phyloP scores from a whole-genome alignment of 2,329 filamentous ascomycete genomes.

The Pestalotiopsis sp. region DNA sequence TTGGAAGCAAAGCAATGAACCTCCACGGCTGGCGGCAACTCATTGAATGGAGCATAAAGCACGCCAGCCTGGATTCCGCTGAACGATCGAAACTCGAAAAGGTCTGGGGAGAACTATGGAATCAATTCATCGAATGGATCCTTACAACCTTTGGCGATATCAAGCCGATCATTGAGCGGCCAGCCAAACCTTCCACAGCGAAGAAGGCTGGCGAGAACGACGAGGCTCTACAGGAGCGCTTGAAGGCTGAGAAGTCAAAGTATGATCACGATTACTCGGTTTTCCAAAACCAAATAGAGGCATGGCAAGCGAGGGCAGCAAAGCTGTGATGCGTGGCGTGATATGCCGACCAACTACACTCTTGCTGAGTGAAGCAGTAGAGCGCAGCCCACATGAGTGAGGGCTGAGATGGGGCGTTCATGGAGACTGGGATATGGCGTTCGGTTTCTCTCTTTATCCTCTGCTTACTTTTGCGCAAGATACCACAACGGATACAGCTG shows the following conservation, averaged over 20 bases:
- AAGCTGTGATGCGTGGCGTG: neutral
- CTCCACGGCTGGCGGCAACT: slow-evolving; percentile 74
- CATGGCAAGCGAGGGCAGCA: neutral
- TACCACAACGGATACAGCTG: too few relatives aligned
- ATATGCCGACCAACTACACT: too few relatives aligned
- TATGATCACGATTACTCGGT: neutral
- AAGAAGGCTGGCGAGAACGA: neutral
- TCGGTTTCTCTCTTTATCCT: too few relatives aligned
- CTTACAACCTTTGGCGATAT: slow-evolving; percentile 31
- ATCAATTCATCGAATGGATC: slow-evolving; percentile 58
- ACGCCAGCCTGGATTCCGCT: slow-evolving; percentile 53
- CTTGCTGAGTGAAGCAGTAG: too few relatives aligned
- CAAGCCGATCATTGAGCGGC: neutral
- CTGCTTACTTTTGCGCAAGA: too few relatives aligned
- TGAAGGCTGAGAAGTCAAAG: neutral
- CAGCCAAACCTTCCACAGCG: neutral
- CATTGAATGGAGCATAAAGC: slow-evolving; percentile 63
- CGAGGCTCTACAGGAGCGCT: neutral
- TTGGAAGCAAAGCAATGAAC: slow-evolving; percentile 68
- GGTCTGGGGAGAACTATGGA: slow-evolving; percentile 59
- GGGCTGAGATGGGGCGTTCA: too few relatives aligned
- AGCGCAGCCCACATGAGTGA: too few relatives aligned
- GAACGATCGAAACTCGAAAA: slow-evolving; percentile 40
- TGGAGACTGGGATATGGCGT: too few relatives aligned
- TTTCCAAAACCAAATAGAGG: neutral